Evolutionary conservation across 1,139 yeast species (phyloP).

Genomic region (Blastobotrys serpentis): DNA sequence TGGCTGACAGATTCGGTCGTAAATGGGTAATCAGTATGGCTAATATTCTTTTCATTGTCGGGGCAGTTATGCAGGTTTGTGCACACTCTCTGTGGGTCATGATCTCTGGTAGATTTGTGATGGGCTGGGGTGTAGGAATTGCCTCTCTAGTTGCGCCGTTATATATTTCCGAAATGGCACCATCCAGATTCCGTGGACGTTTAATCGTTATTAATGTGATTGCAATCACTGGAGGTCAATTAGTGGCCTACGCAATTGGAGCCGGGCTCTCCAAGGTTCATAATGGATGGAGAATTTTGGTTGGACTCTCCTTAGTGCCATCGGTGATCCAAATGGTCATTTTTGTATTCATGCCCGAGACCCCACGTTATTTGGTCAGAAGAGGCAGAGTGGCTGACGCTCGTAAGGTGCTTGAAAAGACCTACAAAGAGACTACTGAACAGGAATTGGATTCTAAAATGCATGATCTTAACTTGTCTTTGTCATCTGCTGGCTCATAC

Average conservation of each 20-base stretch:
- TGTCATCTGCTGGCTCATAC: constrained; percentile 18
- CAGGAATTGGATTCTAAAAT: constrained; percentile 30
- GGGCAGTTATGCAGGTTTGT: constrained; percentile 79
- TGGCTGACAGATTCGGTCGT: constrained; percentile 81
- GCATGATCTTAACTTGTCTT: constrained; percentile 28
- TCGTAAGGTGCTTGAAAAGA: constrained; percentile 56
- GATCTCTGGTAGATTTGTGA: constrained; percentile 84
- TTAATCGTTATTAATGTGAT: constrained; percentile 55
- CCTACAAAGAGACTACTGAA: constrained; percentile 33
- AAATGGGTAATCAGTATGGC: constrained; percentile 78
- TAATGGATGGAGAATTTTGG: constrained; percentile 92
- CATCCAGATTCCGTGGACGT: constrained; percentile 86
- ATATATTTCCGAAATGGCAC: constrained; percentile 88
- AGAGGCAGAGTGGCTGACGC: constrained; percentile 66
- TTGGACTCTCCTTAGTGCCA: constrained; percentile 87
- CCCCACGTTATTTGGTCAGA: constrained; percentile 85
- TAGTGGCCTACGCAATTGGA: constrained; percentile 88
- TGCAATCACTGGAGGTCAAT: constrained; percentile 87
- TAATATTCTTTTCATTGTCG: constrained; percentile 73
- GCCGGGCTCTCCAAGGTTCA: constrained; percentile 74
- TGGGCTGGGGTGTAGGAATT: constrained; percentile 94
- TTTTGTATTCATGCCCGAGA: constrained; percentile 87
- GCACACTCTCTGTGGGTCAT: constrained; percentile 83
- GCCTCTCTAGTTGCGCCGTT: constrained; percentile 90
- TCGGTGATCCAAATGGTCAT: constrained; percentile 73